phyloP scores from a whole-genome alignment of 176 grass and related monocot genomes.

The Juncus effusus region DNA sequence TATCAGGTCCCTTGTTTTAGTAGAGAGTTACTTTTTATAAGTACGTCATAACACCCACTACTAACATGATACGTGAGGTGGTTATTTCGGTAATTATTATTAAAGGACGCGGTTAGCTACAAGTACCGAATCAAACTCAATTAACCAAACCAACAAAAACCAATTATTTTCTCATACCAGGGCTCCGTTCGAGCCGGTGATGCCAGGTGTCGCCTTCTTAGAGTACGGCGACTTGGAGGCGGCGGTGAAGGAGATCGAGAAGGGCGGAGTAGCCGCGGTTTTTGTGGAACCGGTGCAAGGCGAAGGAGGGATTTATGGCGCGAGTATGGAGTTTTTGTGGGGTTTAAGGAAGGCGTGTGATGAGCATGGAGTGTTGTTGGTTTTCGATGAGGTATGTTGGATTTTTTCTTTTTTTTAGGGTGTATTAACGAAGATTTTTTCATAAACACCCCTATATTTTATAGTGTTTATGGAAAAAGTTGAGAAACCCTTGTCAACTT shows the following conservation, averaged over 20 bases:
- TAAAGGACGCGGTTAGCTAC: no score
- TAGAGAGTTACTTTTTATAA: no score
- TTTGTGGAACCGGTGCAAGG: conserved; percentile 90
- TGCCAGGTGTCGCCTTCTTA: conserved; percentile 61
- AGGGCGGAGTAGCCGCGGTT: conserved; percentile 60
- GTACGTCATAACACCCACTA: no score
- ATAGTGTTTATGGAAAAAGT: no score
- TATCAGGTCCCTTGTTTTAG: no score
- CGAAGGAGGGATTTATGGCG: conserved; percentile 81
- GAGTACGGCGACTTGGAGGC: conserved; percentile 67
- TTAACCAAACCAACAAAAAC: no score
- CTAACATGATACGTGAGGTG: no score
- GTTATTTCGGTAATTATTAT: no score
- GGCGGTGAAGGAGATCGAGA: conserved; percentile 38
- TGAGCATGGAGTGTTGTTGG: conserved; percentile 54
- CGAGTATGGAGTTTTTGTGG: conserved; percentile 68
- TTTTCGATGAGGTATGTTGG: conserved; percentile 84
- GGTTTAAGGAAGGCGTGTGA: conserved; percentile 60
- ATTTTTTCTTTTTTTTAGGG: not conserved
- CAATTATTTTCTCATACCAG: not conserved
- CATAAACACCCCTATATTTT: no score
- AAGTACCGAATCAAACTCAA: no score
- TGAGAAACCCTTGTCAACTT: no score
- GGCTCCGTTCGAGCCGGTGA: conserved; percentile 58
- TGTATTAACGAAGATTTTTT: no score